Conservation (phyloP, 176 grass and related monocot species). For the Pharus latifolius region DNA sequence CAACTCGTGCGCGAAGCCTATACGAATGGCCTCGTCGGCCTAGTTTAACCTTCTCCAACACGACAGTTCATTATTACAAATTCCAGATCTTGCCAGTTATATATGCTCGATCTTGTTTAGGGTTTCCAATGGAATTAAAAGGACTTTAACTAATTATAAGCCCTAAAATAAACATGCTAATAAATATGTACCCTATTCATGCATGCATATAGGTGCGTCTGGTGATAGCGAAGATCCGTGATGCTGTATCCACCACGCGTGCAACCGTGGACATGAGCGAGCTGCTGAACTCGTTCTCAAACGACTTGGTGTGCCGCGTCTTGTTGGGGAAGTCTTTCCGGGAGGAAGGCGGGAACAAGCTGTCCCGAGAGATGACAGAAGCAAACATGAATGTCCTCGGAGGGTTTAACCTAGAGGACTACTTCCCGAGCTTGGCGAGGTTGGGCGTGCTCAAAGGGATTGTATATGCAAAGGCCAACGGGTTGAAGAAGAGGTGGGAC, state of each 20-base stretch:
- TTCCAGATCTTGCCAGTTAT: too few relatives aligned
- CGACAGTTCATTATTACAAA: too few relatives aligned
- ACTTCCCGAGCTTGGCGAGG: constrained; percentile 20
- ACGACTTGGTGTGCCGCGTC: constrained; percentile 35
- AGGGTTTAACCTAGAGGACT: constrained; percentile 42
- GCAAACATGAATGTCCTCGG: background rate
- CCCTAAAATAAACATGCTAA: too few relatives aligned
- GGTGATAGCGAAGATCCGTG: background rate
- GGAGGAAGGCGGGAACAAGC: constrained; percentile 7
- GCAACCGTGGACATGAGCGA: constrained; percentile 30
- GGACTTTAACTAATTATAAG: too few relatives aligned
- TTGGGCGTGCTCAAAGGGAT: background rate
- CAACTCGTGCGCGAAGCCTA: background rate
- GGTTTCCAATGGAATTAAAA: too few relatives aligned
- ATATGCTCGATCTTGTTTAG: too few relatives aligned
- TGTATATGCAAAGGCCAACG: background rate
- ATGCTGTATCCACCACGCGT: background rate
- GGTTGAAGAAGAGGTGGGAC: constrained; percentile 14
- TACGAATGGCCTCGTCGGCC: too few relatives aligned
- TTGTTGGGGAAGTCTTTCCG: constrained; percentile 24
- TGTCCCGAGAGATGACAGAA: constrained; percentile 25
- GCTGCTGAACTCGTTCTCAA: constrained; percentile 8
- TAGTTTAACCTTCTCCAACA: too few relatives aligned
- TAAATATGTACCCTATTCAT: too few relatives aligned
- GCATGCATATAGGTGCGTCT: background rate